phyloP scores from a whole-genome alignment of 2,329 filamentous ascomycete species.

The Fusarium tjaetaba region DNA sequence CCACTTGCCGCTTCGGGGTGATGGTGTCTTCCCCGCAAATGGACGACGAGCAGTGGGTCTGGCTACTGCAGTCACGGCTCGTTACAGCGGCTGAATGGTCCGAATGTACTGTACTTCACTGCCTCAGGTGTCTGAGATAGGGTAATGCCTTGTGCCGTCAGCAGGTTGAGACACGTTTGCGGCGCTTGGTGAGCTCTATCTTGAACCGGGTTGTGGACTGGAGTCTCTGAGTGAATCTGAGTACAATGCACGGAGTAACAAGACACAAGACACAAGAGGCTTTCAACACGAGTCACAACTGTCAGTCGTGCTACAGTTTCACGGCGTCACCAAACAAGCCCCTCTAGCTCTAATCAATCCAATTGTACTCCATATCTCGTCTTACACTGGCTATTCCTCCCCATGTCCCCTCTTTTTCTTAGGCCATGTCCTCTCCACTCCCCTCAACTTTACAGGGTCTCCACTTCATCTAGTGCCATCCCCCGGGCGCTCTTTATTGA shows the following conservation, averaged over 20 bases:
- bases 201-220: neutral
- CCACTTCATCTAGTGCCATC: slow-evolving; percentile 26
- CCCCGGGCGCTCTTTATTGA: slow-evolving; percentile 13
- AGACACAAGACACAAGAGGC: slow-evolving; percentile 20
- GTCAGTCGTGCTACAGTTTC: slow-evolving; percentile 21
- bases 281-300: slow-evolving; percentile 21
- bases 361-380: neutral
- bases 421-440: slow-evolving; percentile 23
- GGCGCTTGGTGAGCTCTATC: neutral
- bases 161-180: slow-evolving; percentile 13
- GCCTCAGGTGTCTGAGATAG: neutral
- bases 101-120: neutral
- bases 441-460: slow-evolving; percentile 27
- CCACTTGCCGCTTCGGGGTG: slow-evolving; percentile 33
- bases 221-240: neutral
- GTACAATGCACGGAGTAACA: neutral
- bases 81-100: slow-evolving; percentile 16
- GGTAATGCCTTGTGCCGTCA: neutral
- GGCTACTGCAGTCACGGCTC: slow-evolving; percentile 11
- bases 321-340: slow-evolving; percentile 31
- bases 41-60: slow-evolving; percentile 13
- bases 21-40: slow-evolving; percentile 34
- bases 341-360: slow-evolving; percentile 8
- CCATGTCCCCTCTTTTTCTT: slow-evolving; percentile 29
- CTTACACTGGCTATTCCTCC: slow-evolving; percentile 1